Base-by-base conservation (phyloP, 371 early-diverging fungal species). In the Phascolomyces articulosus region DNA sequence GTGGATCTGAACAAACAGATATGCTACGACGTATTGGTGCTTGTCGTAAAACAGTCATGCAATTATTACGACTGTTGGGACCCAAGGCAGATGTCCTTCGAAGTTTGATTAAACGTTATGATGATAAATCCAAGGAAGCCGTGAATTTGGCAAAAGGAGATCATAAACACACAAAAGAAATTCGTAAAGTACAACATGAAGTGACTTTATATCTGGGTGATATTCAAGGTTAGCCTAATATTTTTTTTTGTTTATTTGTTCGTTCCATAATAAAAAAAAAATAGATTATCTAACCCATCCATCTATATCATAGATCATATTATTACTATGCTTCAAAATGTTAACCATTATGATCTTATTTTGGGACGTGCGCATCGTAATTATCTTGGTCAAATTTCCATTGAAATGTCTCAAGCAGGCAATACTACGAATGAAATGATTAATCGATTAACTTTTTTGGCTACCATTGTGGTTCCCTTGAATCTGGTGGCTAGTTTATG, bases 221-320 rank as follows among this genome's bases (percentile, higher is more conserved):
- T 73, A 96, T 98, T 63, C 93, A 96, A 77, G 85, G 85, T 84
- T 79, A 34, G 0, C 6, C 11, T 9, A 9, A 53, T 31, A n/a
- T 16, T 41, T 9, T 9, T 41, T 11, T 8, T 41, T n/a, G n/a
- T n/a, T n/a, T n/a, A n/a, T n/a, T n/a, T n/a, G n/a, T n/a, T n/a
- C n/a, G n/a, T n/a, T n/a, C n/a, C n/a, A n/a, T n/a, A n/a, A n/a
- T n/a, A n/a, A n/a, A n/a, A n/a, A n/a, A n/a, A n/a, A n/a, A n/a
- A n/a, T n/a, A n/a, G n/a, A n/a, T n/a, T n/a, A n/a, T n/a, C n/a
- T n/a, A n/a, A n/a, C n/a, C n/a, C n/a, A n/a, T n/a, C n/a, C n/a
- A n/a, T n/a, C n/a, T n/a, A n/a, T n/a, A n/a, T n/a, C n/a, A n/a
- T 78, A 87, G 97, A 97, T 71, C 98, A 98, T 72, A 90, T 97